Conservation (phyloP, 208 protist genomes). For the Naegleria lovaniensis region DNA sequence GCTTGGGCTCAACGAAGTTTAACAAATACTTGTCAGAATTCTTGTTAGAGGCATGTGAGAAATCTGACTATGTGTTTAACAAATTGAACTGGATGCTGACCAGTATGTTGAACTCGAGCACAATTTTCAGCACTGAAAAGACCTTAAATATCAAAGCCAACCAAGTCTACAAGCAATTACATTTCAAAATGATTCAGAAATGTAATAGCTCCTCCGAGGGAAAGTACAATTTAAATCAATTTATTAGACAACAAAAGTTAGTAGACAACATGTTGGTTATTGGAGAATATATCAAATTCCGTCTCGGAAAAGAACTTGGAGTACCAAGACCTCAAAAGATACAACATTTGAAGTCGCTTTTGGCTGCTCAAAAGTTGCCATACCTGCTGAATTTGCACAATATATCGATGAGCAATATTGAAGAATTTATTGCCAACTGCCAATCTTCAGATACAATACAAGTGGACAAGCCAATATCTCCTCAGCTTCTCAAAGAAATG, state of each 20-base stretch:
- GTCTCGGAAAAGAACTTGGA: background rate
- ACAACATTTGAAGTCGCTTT: background rate
- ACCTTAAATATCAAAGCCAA: background rate
- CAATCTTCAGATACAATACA: background rate
- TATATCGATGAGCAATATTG: background rate
- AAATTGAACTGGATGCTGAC: background rate
- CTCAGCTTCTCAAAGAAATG: background rate
- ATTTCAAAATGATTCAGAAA: background rate
- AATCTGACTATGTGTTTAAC: background rate
- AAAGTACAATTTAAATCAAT: background rate
- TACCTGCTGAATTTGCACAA: background rate
- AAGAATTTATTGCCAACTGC: no score
- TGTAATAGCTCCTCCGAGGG: background rate
- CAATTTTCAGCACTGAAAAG: background rate
- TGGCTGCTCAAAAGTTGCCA: background rate
- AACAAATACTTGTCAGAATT: background rate
- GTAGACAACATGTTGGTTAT: background rate
- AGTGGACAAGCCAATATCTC: background rate
- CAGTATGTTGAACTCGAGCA: background rate
- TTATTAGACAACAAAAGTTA: background rate
- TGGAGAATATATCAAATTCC: background rate
- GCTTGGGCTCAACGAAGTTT: background rate
- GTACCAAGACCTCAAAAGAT: background rate
- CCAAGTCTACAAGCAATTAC: background rate
- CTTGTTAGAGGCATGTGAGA: background rate